A percentile compares a stretch with the other conserved stretches of the same genome.
phyloP scores from a whole-genome alignment of 2,329 filamentous ascomycete genomes.

The Arachnopeziza araneosa region DNA sequence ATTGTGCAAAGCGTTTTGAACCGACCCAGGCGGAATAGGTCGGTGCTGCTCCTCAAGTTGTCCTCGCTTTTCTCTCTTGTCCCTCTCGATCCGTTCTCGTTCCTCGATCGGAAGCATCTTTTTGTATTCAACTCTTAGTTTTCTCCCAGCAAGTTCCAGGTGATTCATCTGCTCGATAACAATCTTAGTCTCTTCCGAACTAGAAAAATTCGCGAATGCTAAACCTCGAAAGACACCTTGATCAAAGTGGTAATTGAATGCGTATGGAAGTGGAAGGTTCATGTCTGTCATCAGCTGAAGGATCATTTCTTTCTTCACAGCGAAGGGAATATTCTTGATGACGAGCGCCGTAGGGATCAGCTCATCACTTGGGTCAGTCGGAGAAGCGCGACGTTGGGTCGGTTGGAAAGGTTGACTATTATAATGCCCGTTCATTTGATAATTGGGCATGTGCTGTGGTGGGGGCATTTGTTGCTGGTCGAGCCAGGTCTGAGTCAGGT shows the following conservation, averaged over 20 bases:
- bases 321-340: constrained; percentile 99
- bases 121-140: constrained; percentile 96
- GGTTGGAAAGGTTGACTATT: constrained; percentile 20
- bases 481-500: constrained; percentile 51
- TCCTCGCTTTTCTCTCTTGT: constrained; percentile 92
- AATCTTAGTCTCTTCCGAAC: constrained; percentile 82
- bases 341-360: constrained; percentile 97
- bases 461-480: constrained; percentile 44
- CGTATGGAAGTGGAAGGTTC: constrained; percentile 89
- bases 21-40: constrained; percentile 43
- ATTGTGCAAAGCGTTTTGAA: constrained; percentile 60
- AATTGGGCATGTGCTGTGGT: constrained; percentile 36
- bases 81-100: constrained; percentile 89
- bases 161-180: constrained; percentile 96
- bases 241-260: constrained; percentile 99
- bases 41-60: constrained; percentile 97
- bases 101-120: constrained; percentile 97
- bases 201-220: constrained; percentile 97
- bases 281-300: constrained; percentile 91
- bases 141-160: constrained; percentile 89
- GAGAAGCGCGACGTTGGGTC: constrained; percentile 16
- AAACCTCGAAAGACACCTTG: constrained; percentile 94
- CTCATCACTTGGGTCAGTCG: constrained; percentile 41
- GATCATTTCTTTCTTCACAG: constrained; percentile 93
- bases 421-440: constrained; percentile 27